These are phyloP conservation scores for Fagus sylvatica DNA, from an alignment of 306 rosid genomes.

Conservation along the genomic window DNA sequence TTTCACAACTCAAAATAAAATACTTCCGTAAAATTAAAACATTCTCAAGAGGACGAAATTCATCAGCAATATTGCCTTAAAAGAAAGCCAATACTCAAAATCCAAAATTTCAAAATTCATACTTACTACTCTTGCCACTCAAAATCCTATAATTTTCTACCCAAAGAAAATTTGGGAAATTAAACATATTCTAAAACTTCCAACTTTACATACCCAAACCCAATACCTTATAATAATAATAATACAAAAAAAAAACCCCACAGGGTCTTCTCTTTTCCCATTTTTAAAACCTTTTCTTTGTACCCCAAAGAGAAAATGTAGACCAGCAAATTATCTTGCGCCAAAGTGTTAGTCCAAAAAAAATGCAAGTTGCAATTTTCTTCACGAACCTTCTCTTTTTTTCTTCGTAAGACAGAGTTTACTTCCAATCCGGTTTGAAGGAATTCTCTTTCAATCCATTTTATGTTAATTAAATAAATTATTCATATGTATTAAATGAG, in stretches of 20 bases:
- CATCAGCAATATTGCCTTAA: no score
- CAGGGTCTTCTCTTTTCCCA: neutral
- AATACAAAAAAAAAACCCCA: neutral
- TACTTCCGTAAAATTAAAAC: no score
- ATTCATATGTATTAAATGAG: no score
- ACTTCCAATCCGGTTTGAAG: no score
- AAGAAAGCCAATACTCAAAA: no score
- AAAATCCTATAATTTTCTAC: neutral
- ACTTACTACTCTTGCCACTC: neutral
- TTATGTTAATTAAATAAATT: no score
- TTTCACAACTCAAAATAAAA: no score
- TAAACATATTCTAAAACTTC: neutral
- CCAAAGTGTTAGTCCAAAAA: neutral
- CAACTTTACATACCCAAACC: neutral
- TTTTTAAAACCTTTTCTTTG: no score
- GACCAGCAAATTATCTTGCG: neutral
- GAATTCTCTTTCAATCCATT: no score
- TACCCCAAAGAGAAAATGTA: neutral
- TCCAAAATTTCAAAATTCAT: neutral
- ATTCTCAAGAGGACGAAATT: no score
- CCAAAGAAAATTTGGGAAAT: slow-evolving; percentile 5
- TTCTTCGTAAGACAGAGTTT: no score
- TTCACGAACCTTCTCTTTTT: no score
- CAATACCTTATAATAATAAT: neutral
- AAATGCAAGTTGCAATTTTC: neutral